Evolutionary conservation across 257 asterid species (phyloP).

Genomic region (Solanum okadae): DNA sequence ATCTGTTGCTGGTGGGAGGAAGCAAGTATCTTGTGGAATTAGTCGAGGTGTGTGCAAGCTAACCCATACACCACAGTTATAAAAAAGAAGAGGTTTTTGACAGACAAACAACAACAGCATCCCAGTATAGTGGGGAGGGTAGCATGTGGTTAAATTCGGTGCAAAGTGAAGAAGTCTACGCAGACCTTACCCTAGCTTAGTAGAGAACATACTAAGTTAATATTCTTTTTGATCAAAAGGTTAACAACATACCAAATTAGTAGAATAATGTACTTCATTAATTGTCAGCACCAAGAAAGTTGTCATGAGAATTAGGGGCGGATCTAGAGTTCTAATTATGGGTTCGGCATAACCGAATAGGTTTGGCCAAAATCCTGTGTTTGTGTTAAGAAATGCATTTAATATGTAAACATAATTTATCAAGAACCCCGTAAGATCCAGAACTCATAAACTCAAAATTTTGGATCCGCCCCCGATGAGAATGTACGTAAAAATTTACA

Average conservation of each 20-base stretch:
- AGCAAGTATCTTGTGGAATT: not conserved
- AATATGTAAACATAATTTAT: not conserved
- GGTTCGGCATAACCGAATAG: not conserved
- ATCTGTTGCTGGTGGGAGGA: not conserved
- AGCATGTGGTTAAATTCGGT: not conserved
- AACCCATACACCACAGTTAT: not conserved
- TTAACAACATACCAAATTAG: not conserved
- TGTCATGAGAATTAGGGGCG: not conserved
- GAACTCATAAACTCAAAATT: not conserved
- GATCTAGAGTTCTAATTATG: not conserved
- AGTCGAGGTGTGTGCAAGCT: not conserved
- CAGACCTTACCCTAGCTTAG: not conserved
- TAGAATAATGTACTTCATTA: not conserved
- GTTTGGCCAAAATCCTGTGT: not conserved
- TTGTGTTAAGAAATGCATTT: not conserved
- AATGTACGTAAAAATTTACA: not conserved
- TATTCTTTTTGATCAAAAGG: not conserved
- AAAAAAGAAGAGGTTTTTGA: not conserved
- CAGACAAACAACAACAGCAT: not conserved
- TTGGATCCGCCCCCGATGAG: not conserved
- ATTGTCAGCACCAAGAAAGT: not conserved
- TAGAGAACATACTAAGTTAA: not conserved
- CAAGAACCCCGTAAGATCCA: not conserved
- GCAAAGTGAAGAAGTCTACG: not conserved
- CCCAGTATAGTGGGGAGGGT: not conserved